Base-by-base conservation (phyloP, 2,329 filamentous ascomycete genomes). In the Paracoccidioides brasiliensis region DNA sequence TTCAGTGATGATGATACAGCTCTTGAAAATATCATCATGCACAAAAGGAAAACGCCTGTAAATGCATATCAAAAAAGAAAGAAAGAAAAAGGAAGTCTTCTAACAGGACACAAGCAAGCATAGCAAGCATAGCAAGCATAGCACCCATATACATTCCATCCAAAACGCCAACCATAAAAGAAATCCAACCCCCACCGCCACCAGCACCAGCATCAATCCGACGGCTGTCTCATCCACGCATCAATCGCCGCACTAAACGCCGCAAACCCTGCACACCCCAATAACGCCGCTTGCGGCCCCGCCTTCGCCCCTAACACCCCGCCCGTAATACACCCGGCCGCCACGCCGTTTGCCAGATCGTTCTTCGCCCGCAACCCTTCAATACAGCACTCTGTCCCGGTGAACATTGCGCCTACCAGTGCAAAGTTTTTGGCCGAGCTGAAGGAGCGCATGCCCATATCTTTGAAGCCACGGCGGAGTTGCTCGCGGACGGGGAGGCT, bases 381-480 rank as follows among this genome's bases (percentile, higher is more conserved):
- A 66, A 98, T 90, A 61, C 88, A 90, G 75, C 93, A 98, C 74
- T 98, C 93, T 54, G 93, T 95, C 43, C 91, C 91, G 14, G 83
- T 81, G 75, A 94, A 98, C 22, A 97, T 80, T 2, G 88, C 86
- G 64, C 93, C 93, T 52, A 98, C 89, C 63, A 90, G 86, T 59
- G 88, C 91, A 68, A 98, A 98, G 76, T 94, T 97, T 75, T 90
- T 93, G 55, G 90, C 93, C 50, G 85, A 88, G 59, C 83, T 85
- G 72, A 79, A 88, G 4, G 88, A 91, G 10, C 88, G 83, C 60
- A 79, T 73, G 62, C 93, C 93, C 90, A 98, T 97, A 71, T 98
- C 93, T 70, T 87, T 90, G 76, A 98, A 89, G 54, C 93, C 93
- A 65, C 80, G 74, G 59, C 82, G 83, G 54, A 98, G 79, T 72